phyloP scores from a whole-genome alignment of 257 asterid genomes.

The Gardenia jasminoides region DNA sequence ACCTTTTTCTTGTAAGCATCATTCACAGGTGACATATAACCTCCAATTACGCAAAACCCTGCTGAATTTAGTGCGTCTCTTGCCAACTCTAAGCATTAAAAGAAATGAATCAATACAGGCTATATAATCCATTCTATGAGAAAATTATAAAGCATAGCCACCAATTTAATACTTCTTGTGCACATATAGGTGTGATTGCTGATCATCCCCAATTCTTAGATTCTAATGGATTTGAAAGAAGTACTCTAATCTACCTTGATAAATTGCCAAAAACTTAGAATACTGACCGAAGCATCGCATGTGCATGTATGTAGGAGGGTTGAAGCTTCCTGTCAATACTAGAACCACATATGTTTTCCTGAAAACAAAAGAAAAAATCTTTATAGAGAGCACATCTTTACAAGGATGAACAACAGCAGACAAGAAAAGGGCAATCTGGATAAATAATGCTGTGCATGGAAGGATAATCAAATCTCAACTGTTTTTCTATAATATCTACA shows the following conservation, averaged over 20 bases:
- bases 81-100: conserved; percentile 63
- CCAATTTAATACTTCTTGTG: background rate
- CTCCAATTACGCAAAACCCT: conserved; percentile 79
- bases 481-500: background rate
- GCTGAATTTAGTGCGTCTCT: conserved; percentile 68
- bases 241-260: background rate
- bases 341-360: conserved; percentile 52
- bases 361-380: conserved; percentile 22
- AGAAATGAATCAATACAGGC: background rate
- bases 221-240: background rate
- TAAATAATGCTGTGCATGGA: background rate
- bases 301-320: conserved; percentile 92
- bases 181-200: background rate
- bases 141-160: background rate
- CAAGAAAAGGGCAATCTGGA: background rate
- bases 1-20: conserved; percentile 88
- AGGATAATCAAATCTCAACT: background rate
- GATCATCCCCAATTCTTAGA: background rate
- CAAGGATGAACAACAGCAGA: background rate
- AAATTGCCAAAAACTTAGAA: background rate
- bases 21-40: conserved; percentile 93
- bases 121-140: background rate
- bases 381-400: background rate
- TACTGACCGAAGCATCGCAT: conserved; percentile 77
- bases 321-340: conserved; percentile 89